Evolutionary conservation across 2,329 filamentous ascomycete species (phyloP), one percentile per base, ranked within the genome.

Genomic region (Lasiodiplodia sp.): DNA sequence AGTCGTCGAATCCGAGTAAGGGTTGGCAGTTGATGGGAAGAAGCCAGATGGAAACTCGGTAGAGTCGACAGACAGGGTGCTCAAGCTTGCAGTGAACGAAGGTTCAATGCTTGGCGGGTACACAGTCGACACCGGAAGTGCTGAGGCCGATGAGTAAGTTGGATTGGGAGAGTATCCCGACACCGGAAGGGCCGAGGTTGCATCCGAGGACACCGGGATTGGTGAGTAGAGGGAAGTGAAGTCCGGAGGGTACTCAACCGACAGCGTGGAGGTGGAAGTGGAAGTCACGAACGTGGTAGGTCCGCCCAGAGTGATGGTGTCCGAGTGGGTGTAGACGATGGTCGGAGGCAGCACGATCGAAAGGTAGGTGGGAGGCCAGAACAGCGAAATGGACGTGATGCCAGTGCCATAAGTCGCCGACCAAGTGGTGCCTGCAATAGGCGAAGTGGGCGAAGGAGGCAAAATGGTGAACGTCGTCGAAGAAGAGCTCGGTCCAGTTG

Each of bases 291-390:
- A 3, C 34, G 63, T 47, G 3, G 53, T 58, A n/a, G 65, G 37
- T 7, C 21, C 60, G 21, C 55, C 65, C 11, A 67, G 40, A 11
- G 53, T 57, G 25, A 63, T 68, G 18, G 66, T 68, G 34, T 23
- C 28, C 44, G 31, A 53, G 37, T 55, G 66, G 8, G 66, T 68
- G 34, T 57, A 68, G 25, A 62, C 34, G 21, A 68, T 34, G 21
- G 66, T 68, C 14, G 47, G 12, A 23, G 66, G 66, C 64, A 37
- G 57, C 4, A 34, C 16, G 25, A 57, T 49, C 16, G 64, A 52
- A 7, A 18, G 12, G 21, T 25, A 18, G 10, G 14, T 18, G 6
- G 40, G 38, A 62, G 57, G 57, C 63, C 49, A 66, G 31, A 31
- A 21, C 34, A 66, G n/a, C 21, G 63, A 66, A n/a, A 56, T 25